Base-by-base conservation (phyloP, 495 filamentous ascomycete genomes). In the Penicillium manginii region DNA sequence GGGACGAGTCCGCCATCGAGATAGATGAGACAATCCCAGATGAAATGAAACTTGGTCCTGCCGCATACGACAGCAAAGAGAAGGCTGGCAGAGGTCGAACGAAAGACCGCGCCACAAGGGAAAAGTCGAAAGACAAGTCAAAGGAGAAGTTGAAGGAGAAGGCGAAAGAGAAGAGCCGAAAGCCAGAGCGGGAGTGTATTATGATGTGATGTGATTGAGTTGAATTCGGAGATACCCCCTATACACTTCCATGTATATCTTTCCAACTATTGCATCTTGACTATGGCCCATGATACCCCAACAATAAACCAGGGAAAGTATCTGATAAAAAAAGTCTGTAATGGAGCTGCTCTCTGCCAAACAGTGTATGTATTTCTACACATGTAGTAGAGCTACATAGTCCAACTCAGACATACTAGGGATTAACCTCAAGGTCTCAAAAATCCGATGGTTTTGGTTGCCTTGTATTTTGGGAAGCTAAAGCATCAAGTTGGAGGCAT, bases 111-210 rank as follows among this genome's bases (percentile, higher is more conserved):
- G 53, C 51, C 18, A 35, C 45, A 37, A 71, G 67, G 47, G 66
- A 66, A 14, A 78, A 75, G 61, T 33, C 61, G 22, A 75, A 67
- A 45, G 67, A 66, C n/a, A 78, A 74, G 61, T 42, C 62, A 21
- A 75, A 67, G 47, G 76, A 79, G 33, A 81, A 74, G 50, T 73
- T 67, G 17, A 78, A 76, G 55, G 78, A 76, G 62, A 84, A 75
- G 58, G 77, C 60, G 19, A 78, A 76, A 54, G 78, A 76, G 62
- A 84, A 75, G 58, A 77, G 60, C 72, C 68, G 58, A 32, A 80
- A 73, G 47, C 84, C 85, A 8, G 91, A 96, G 52, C 78, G 90
- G 48, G 90, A 93, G 67, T 96, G 91, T 74, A 61, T 74, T 29
- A 70, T 86, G 40, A 84, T 86, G 80, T 86, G 69, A 77, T 32